These are phyloP conservation scores for Capsella bursapastoris DNA, from an alignment of 345 rosid species.

Conservation along the genomic window DNA sequence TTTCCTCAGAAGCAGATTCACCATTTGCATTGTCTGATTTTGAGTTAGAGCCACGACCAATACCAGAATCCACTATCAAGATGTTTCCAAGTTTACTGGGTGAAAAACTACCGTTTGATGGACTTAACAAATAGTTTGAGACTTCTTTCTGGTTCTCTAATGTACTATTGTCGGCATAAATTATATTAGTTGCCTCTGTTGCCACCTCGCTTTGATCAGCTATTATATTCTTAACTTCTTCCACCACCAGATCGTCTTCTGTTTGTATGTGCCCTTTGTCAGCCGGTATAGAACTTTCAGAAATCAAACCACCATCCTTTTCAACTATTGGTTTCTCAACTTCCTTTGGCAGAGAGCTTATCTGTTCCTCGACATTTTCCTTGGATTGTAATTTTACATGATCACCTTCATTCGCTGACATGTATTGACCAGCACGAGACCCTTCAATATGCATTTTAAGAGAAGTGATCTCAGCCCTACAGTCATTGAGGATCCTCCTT, in stretches of 20 bases:
- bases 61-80: slow-evolving; percentile 54
- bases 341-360: slow-evolving; percentile 61
- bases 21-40: slow-evolving; percentile 51
- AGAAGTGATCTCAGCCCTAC: slow-evolving; percentile 91
- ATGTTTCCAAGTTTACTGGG: slow-evolving; percentile 45
- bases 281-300: slow-evolving; percentile 45
- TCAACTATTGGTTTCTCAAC: slow-evolving; percentile 56
- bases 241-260: slow-evolving; percentile 71
- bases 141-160: slow-evolving; percentile 44
- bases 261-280: slow-evolving; percentile 51
- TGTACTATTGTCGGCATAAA: slow-evolving; percentile 39
- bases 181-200: slow-evolving; percentile 29
- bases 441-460: slow-evolving; percentile 93
- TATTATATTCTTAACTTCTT: slow-evolving; percentile 60
- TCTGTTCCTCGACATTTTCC: slow-evolving; percentile 67
- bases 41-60: slow-evolving; percentile 46
- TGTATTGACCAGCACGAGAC: slow-evolving; percentile 58
- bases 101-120: slow-evolving; percentile 45
- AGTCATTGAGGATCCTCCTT: slow-evolving; percentile 79
- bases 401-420: slow-evolving; percentile 52
- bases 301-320: slow-evolving; percentile 38
- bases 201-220: slow-evolving; percentile 50
- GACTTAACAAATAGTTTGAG: slow-evolving; percentile 44
- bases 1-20: slow-evolving; percentile 56
- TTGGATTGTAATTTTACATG: slow-evolving; percentile 56